These are phyloP conservation scores for Arthroderma sp. DNA, from an alignment of 2,329 filamentous ascomycete species.

Conservation along the genomic window DNA sequence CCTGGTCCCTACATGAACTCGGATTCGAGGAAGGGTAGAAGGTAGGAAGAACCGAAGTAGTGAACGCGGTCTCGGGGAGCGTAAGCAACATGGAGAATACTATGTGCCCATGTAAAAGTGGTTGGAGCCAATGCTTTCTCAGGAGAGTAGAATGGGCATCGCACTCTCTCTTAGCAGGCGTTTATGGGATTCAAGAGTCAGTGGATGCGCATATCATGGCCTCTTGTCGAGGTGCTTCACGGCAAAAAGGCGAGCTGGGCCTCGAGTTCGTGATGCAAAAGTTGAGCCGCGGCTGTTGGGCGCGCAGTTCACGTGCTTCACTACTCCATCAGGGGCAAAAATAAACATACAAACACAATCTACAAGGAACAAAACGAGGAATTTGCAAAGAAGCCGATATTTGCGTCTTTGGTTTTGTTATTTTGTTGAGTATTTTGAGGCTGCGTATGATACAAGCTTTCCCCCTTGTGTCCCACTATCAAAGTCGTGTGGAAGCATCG, in stretches of 20 bases:
- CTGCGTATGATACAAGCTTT: constrained; percentile 2
- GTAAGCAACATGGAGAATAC: not conserved
- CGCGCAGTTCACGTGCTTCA: constrained; percentile 4
- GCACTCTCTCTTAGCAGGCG: not conserved
- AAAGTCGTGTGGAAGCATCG: not conserved
- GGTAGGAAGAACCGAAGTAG: not conserved
- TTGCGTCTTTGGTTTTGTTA: not conserved
- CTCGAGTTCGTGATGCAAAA: not conserved
- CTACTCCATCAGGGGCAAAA: not conserved
- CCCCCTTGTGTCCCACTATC: not conserved
- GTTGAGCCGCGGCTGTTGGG: constrained; percentile 2
- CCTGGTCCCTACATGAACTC: constrained; percentile 1
- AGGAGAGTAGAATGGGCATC: not conserved
- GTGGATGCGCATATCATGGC: not conserved
- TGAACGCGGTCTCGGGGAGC: not conserved
- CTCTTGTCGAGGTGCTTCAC: not conserved
- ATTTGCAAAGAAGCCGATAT: not conserved
- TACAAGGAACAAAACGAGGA: not conserved
- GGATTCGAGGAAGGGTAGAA: not conserved
- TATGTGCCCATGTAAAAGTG: not conserved
- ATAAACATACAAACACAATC: not conserved
- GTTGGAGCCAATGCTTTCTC: not conserved
- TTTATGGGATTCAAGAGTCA: not conserved
- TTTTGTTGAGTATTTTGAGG: not conserved
- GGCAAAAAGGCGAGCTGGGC: not conserved